A percentile compares a stretch with the other conserved stretches of the same genome.
Conservation (phyloP, 2,329 filamentous ascomycete genomes). For the Aspergillus felis region DNA sequence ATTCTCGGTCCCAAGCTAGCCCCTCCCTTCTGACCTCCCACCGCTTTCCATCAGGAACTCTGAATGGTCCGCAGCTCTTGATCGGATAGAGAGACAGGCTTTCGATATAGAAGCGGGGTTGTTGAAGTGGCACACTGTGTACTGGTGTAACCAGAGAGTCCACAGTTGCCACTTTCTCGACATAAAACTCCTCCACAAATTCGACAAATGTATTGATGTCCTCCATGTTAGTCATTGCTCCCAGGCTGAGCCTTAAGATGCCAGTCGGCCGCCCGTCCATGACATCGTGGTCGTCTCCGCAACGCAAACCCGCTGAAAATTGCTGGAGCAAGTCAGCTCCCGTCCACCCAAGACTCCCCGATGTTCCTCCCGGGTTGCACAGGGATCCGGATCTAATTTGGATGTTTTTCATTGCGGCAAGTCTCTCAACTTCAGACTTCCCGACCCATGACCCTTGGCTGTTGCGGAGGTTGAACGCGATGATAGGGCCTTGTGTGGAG, state of each 20-base stretch:
- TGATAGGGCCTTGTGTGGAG: conserved; percentile 62
- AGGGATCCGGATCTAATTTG: conserved; percentile 84
- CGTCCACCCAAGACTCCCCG: conserved; percentile 65
- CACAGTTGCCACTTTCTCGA: conserved; percentile 30
- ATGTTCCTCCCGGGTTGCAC: conserved; percentile 87
- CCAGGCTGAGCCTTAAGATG: conserved; percentile 77
- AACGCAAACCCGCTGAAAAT: conserved; percentile 79
- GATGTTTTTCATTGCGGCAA: conserved; percentile 72
- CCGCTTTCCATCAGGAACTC: conserved; percentile 56
- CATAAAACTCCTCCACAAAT: conserved; percentile 70
- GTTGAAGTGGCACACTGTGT: conserved; percentile 2
- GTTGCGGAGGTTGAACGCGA: conserved; percentile 79
- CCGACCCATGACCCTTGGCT: conserved; percentile 70
- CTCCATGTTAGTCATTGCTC: conserved; percentile 76
- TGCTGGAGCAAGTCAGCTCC: conserved; percentile 81
- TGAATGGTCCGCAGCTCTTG: conserved; percentile 85
- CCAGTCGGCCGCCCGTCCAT: conserved; percentile 83
- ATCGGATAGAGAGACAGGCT: conserved; percentile 78
- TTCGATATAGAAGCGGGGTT: conserved; percentile 51
- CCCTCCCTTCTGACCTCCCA: conserved; percentile 84
- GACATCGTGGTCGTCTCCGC: conserved; percentile 77
- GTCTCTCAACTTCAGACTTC: conserved; percentile 80
- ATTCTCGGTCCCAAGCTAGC: conserved; percentile 90
- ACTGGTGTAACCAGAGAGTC: conserved; percentile 14
- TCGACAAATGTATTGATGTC: conserved; percentile 70